Evolutionary conservation across 2,329 filamentous ascomycete genomes (phyloP).

Genomic region (Clonostachys sp.): DNA sequence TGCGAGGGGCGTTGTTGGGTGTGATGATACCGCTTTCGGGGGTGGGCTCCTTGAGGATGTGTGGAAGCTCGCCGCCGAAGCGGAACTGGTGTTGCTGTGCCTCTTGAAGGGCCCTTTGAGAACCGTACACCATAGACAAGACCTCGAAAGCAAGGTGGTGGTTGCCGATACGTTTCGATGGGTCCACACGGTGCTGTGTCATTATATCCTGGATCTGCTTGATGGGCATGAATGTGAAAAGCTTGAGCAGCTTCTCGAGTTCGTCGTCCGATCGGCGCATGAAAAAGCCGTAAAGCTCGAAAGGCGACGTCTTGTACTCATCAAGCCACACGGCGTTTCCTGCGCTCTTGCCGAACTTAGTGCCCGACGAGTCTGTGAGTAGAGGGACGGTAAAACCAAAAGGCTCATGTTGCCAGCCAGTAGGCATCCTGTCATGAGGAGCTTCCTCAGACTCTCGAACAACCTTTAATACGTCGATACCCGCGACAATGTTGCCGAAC

Average conservation of each 20-base stretch:
- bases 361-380: slow-evolving; percentile 77
- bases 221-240: slow-evolving; percentile 85
- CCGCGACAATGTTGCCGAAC: slow-evolving; percentile 91
- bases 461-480: slow-evolving; percentile 78
- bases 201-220: slow-evolving; percentile 64
- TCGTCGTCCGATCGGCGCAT: slow-evolving; percentile 77
- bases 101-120: slow-evolving; percentile 56
- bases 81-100: slow-evolving; percentile 47
- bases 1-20: slow-evolving; percentile 42
- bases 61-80: slow-evolving; percentile 31
- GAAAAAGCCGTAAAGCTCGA: slow-evolving; percentile 90
- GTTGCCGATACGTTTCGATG: slow-evolving; percentile 72
- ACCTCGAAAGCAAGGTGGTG: slow-evolving; percentile 81
- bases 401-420: slow-evolving; percentile 48
- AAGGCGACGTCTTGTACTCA: slow-evolving; percentile 70
- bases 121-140: slow-evolving; percentile 72
- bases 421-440: slow-evolving; percentile 29
- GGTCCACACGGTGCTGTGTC: slow-evolving; percentile 60
- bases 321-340: slow-evolving; percentile 96
- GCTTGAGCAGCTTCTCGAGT: slow-evolving; percentile 75
- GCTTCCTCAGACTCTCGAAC: slow-evolving; percentile 57
- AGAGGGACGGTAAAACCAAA: slow-evolving; percentile 89
- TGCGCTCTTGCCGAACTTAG: slow-evolving; percentile 91
- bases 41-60: slow-evolving; percentile 19
- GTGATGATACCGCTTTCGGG: slow-evolving; percentile 23